A percentile compares a stretch with the other conserved stretches of the same genome.
Evolutionary conservation across 176 grass and related monocot genomes (phyloP).

Genomic region (Phoenix dactylifera): DNA sequence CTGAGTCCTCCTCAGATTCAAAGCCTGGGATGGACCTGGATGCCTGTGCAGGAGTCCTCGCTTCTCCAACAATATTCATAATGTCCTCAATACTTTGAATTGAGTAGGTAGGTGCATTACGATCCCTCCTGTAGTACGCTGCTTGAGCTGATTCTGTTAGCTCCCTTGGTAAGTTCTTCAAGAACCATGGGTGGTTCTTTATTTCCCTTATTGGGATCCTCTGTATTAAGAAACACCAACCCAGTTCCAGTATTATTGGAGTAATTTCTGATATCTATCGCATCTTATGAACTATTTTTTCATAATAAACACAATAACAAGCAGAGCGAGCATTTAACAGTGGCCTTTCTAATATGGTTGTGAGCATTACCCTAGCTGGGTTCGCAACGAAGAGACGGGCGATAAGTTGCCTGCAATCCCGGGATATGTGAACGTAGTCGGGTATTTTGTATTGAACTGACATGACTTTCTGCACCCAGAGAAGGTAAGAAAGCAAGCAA

Average conservation of each 20-base stretch:
- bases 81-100: constrained; percentile 70
- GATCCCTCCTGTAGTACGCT: constrained; percentile 47
- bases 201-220: constrained; percentile 70
- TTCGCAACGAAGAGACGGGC: constrained; percentile 57
- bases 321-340: too few relatives aligned
- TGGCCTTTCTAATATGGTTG: neutral
- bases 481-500: too few relatives aligned
- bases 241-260: constrained; percentile 3
- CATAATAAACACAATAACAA: neutral
- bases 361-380: constrained; percentile 41
- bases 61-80: constrained; percentile 63
- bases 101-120: constrained; percentile 31
- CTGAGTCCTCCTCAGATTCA: constrained; percentile 26
- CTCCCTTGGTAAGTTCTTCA: constrained; percentile 75
- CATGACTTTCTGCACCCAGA: constrained; percentile 50
- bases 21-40: constrained; percentile 24
- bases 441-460: constrained; percentile 71
- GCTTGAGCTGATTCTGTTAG: constrained; percentile 67
- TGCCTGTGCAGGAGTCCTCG: constrained; percentile 37
- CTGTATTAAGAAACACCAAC: constrained; percentile 15
- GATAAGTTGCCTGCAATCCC: constrained; percentile 63
- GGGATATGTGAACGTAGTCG: constrained; percentile 60
- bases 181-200: constrained; percentile 78
- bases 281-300: too few relatives aligned
- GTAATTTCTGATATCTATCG: too few relatives aligned